These are phyloP conservation scores for Lachnellula arida DNA, from an alignment of 2,329 filamentous ascomycete species.

Conservation along the genomic window DNA sequence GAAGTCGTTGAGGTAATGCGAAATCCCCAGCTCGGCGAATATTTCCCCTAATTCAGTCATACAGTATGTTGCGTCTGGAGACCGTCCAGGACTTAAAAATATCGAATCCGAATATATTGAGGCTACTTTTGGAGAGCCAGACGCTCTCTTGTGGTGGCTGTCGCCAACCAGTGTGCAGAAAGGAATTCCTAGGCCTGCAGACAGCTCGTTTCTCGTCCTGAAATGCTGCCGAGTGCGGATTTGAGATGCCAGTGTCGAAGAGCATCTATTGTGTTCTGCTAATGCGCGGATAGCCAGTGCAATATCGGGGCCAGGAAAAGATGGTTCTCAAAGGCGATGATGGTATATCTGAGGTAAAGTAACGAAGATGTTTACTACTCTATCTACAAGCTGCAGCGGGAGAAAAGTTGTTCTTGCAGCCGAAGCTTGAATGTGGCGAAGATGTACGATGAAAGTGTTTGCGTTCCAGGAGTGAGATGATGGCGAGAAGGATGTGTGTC, in stretches of 20 bases:
- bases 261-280: too few species aligned
- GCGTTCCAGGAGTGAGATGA: too few species aligned
- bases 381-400: too few species aligned
- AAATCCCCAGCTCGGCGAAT: constrained; percentile 71
- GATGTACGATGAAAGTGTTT: too few species aligned
- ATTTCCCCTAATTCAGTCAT: constrained; percentile 55
- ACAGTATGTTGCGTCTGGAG: constrained; percentile 33
- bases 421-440: too few species aligned
- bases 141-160: neutral
- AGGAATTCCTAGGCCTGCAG: neutral
- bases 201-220: neutral
- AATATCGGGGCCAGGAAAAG: too few species aligned
- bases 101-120: neutral
- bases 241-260: neutral
- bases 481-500: too few species aligned
- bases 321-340: too few species aligned
- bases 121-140: neutral
- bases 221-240: neutral
- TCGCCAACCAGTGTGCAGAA: neutral
- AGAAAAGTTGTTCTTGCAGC: too few species aligned
- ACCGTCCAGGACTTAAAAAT: constrained; percentile 26
- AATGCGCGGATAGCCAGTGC: too few species aligned
- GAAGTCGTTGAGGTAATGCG: constrained; percentile 70
- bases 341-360: too few species aligned
- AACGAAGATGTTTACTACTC: too few species aligned